These are phyloP conservation scores for Chlorella ohadii DNA, from an alignment of 139 green algal genomes.

Conservation along the genomic window DNA sequence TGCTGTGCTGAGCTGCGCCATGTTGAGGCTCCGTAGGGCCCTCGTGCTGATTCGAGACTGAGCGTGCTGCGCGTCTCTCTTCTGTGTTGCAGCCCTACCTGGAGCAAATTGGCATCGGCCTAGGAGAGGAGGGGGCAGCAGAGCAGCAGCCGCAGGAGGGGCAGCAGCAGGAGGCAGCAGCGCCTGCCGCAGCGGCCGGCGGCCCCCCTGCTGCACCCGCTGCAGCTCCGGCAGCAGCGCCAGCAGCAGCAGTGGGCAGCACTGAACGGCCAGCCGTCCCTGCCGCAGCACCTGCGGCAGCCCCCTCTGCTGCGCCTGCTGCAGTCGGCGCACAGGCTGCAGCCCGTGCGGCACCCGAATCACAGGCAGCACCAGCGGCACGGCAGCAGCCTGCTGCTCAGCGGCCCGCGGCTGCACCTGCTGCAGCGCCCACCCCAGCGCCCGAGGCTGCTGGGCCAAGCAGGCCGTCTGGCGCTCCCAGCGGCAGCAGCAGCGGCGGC, in stretches of 20 bases:
- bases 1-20: background rate
- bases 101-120: slow-evolving; percentile 17
- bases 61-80: too few relatives aligned
- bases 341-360: too few relatives aligned
- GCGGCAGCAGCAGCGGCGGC: background rate
- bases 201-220: too few relatives aligned
- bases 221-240: background rate
- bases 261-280: too few relatives aligned
- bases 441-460: background rate
- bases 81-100: slow-evolving; percentile 21
- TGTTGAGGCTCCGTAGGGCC: too few relatives aligned
- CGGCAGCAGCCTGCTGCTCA: background rate
- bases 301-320: background rate
- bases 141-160: background rate
- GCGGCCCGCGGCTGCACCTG: too few relatives aligned
- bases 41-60: too few relatives aligned
- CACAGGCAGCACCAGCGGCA: too few relatives aligned
- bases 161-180: background rate
- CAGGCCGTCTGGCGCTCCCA: background rate
- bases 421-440: background rate
- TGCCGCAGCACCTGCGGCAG: too few relatives aligned
- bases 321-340: too few relatives aligned
- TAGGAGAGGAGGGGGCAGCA: background rate
- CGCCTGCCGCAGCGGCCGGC: background rate
- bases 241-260: too few relatives aligned